Conservation (phyloP, 2,329 filamentous ascomycete genomes). For the Ramularia collo-cygni region DNA sequence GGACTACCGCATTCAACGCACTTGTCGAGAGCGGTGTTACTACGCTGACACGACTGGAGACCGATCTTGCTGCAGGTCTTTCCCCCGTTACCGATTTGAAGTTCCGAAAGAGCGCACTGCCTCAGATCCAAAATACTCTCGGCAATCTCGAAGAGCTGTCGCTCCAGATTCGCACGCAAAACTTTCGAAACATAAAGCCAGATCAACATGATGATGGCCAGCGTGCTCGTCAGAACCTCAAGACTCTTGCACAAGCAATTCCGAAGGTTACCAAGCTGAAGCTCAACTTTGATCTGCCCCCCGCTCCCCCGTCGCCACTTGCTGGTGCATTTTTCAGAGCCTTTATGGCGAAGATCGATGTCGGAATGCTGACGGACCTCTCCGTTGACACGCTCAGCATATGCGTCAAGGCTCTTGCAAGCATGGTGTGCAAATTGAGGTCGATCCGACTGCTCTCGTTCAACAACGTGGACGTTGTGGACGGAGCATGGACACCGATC, state of each 20-base stretch:
- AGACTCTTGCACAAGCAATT: slow-evolving; percentile 6
- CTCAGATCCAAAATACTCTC: slow-evolving; percentile 9
- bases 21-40: slow-evolving; percentile 15
- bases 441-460: slow-evolving; percentile 9
- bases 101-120: slow-evolving; percentile 7
- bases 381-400: slow-evolving; percentile 11
- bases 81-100: slow-evolving; percentile 13
- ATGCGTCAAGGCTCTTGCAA: slow-evolving; percentile 7
- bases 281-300: slow-evolving; percentile 8
- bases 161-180: slow-evolving; percentile 10
- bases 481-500: slow-evolving; percentile 22
- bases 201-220: slow-evolving; percentile 1
- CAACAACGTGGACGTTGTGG: slow-evolving; percentile 13
- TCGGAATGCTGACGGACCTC: slow-evolving; percentile 11
- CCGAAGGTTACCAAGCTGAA: slow-evolving; percentile 4
- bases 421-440: slow-evolving; percentile 7
- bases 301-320: background rate
- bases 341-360: slow-evolving; percentile 6
- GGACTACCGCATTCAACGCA: slow-evolving; percentile 12
- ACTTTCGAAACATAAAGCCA: slow-evolving; percentile 4
- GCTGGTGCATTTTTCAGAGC: slow-evolving; percentile 10
- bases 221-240: slow-evolving; percentile 6
- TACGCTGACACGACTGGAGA: slow-evolving; percentile 12
- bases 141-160: slow-evolving; percentile 12
- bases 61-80: slow-evolving; percentile 6